These are phyloP conservation scores for Ichthyophthirius multifiliis DNA, from an alignment of 169 alveolate species.

Conservation along the genomic window DNA sequence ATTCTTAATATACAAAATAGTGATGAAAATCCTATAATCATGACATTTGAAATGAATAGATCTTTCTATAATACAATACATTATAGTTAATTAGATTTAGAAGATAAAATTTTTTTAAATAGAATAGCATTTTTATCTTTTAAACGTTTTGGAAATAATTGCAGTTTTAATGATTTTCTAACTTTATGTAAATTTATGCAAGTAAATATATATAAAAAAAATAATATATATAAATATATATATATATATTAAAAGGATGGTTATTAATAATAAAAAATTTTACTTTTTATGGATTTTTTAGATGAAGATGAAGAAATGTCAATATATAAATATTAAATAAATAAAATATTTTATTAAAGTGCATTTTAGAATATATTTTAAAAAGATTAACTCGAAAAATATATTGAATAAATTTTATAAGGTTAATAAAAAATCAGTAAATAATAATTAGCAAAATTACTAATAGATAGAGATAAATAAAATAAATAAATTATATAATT, in stretches of 20 bases:
- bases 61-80: neutral
- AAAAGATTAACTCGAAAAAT: too few species aligned
- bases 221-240: neutral
- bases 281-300: neutral
- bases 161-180: neutral
- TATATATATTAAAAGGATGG: neutral
- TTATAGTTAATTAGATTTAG: constrained; percentile 16
- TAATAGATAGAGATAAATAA: too few species aligned
- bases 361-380: too few species aligned
- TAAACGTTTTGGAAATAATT: neutral
- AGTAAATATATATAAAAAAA: neutral
- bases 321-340: neutral
- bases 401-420: too few species aligned
- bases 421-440: too few species aligned
- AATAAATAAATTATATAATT: too few species aligned
- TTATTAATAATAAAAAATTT: neutral
- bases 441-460: too few species aligned
- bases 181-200: neutral
- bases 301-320: neutral
- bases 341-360: neutral
- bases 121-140: constrained; percentile 25
- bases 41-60: neutral
- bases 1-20: neutral
- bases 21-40: neutral
- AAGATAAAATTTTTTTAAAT: constrained; percentile 37